Evolutionary conservation across 2,329 filamentous ascomycete species (phyloP).

Genomic region (Lachnellula willkommii): DNA sequence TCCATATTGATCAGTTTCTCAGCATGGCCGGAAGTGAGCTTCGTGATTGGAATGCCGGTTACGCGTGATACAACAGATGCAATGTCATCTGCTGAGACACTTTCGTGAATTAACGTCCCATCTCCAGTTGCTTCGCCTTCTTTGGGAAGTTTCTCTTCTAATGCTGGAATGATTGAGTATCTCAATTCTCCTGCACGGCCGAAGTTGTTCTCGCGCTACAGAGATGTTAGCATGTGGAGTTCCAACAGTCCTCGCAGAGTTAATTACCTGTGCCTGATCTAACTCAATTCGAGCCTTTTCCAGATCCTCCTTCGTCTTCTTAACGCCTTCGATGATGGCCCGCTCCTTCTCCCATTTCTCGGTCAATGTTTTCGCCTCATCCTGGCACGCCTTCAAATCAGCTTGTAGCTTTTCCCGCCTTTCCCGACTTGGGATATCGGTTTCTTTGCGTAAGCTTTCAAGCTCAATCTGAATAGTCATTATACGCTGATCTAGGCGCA

Average conservation of each 20-base stretch:
- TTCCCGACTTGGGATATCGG: constrained; percentile 81
- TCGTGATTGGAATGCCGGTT: constrained; percentile 88
- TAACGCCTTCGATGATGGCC: constrained; percentile 78
- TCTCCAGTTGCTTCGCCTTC: constrained; percentile 48
- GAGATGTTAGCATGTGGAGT: constrained; percentile 4
- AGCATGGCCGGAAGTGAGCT: constrained; percentile 87
- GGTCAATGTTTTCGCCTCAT: constrained; percentile 68
- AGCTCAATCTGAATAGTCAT: constrained; percentile 97
- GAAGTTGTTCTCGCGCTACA: constrained; percentile 71
- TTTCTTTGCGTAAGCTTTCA: constrained; percentile 90
- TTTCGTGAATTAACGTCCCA: constrained; percentile 74
- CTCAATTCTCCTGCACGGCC: constrained; percentile 83
- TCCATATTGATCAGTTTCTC: constrained; percentile 97
- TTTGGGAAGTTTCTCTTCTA: constrained; percentile 74
- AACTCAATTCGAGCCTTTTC: constrained; percentile 81
- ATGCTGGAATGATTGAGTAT: constrained; percentile 76
- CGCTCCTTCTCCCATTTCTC: constrained; percentile 88
- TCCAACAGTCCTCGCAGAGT: not conserved
- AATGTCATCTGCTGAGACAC: constrained; percentile 93
- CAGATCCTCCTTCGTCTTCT: constrained; percentile 80
- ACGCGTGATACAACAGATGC: constrained; percentile 83
- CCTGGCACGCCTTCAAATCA: constrained; percentile 69
- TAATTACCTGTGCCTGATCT: constrained; percentile 64
- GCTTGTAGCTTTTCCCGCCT: constrained; percentile 79
- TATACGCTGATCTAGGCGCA: constrained; percentile 86